Conservation (phyloP, 345 rosid genomes). For the Citrus sinensis region DVS_A1.0 CM039164.1:26693001-26693500, state of each 20-base stretch:
- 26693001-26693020: too few relatives aligned
- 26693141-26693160: not conserved
- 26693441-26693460: too few relatives aligned
- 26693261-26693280: not conserved
- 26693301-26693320: not conserved
- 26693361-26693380: not conserved
- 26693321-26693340: not conserved
- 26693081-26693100: not conserved
- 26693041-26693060: too few relatives aligned
- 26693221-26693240: not conserved
- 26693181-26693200: not conserved
- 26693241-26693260: not conserved
- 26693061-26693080: not conserved
- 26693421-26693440: too few relatives aligned
- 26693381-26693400: not conserved
- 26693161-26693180: not conserved
- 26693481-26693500: too few relatives aligned
- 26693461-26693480: too few relatives aligned
- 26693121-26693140: not conserved
- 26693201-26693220: not conserved
- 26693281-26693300: not conserved
- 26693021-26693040: too few relatives aligned
- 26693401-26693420: too few relatives aligned
- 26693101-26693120: not conserved
- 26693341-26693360: not conserved